Evolutionary conservation across 1,139 yeast species (phyloP).

Genomic region (Zygotorulaspora mrakii): DNA sequence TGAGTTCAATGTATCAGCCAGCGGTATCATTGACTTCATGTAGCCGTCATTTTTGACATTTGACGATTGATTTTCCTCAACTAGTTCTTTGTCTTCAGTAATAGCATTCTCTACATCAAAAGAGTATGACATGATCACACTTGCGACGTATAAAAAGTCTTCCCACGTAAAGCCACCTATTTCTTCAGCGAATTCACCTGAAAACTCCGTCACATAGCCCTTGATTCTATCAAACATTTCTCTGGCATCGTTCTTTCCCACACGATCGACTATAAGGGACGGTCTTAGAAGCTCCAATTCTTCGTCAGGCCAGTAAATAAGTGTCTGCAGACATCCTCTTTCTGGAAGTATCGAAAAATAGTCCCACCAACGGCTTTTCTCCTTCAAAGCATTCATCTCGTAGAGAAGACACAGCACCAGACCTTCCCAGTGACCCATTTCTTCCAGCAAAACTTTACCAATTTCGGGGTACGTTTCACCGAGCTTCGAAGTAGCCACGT

Average conservation of each 20-base stretch:
- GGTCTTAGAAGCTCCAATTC: slow-evolving; percentile 55
- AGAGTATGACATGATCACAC: slow-evolving; percentile 62
- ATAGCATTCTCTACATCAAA: slow-evolving; percentile 55
- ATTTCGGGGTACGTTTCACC: slow-evolving; percentile 39
- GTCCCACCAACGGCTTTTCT: slow-evolving; percentile 56
- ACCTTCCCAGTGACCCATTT: slow-evolving; percentile 71
- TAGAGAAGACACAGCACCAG: slow-evolving; percentile 63
- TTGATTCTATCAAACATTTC: slow-evolving; percentile 46
- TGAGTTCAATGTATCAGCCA: slow-evolving; percentile 88
- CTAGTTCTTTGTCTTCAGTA: slow-evolving; percentile 30
- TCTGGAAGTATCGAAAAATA: slow-evolving; percentile 71
- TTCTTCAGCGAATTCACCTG: slow-evolving; percentile 11
- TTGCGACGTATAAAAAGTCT: slow-evolving; percentile 69
- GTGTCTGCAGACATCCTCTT: slow-evolving; percentile 49
- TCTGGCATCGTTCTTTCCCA: slow-evolving; percentile 68
- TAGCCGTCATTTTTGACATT: slow-evolving; percentile 45
- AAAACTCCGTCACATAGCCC: slow-evolving; percentile 15
- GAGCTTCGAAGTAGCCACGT: slow-evolving; percentile 55
- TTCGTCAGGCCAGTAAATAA: slow-evolving; percentile 71
- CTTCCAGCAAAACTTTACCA: slow-evolving; percentile 39
- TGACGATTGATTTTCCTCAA: slow-evolving; percentile 36
- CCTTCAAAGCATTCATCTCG: slow-evolving; percentile 45
- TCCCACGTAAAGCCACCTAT: slow-evolving; percentile 43
- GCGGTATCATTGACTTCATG: slow-evolving; percentile 83
- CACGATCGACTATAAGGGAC: slow-evolving; percentile 61